Evolutionary conservation across 2,329 filamentous ascomycete species (phyloP).

Genomic region (Neophaeococcomyces aloes): DNA sequence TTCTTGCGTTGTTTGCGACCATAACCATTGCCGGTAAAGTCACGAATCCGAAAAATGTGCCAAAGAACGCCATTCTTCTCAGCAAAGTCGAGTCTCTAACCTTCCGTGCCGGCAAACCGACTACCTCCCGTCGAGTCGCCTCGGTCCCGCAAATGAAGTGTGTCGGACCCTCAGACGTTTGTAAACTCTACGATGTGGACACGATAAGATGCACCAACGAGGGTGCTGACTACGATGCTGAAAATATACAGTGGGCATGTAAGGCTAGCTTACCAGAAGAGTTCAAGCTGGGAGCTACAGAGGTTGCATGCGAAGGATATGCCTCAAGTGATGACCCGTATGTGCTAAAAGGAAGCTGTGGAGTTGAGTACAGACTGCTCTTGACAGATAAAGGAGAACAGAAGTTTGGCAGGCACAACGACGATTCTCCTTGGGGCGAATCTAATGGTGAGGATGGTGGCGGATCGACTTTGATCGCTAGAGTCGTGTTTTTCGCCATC

Average conservation of each 20-base stretch:
- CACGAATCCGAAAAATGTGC: constrained; percentile 25
- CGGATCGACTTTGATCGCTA: constrained; percentile 16
- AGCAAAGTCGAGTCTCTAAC: constrained; percentile 67
- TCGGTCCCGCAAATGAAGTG: constrained; percentile 74
- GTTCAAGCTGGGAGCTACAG: constrained; percentile 70
- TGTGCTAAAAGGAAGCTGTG: constrained; percentile 85
- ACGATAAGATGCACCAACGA: constrained; percentile 83
- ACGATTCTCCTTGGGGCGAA: constrained; percentile 24
- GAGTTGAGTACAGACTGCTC: constrained; percentile 73
- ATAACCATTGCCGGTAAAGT: constrained; percentile 18
- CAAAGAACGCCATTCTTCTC: constrained; percentile 46
- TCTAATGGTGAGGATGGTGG: constrained; percentile 2
- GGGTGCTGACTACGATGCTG: constrained; percentile 63
- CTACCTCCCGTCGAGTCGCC: constrained; percentile 63
- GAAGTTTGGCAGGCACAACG: constrained; percentile 48
- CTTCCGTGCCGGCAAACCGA: constrained; percentile 56
- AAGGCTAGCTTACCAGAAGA: constrained; percentile 52
- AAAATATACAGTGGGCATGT: constrained; percentile 90
- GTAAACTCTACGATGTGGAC: constrained; percentile 62
- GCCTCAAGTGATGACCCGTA: constrained; percentile 63
- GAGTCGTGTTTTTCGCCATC: constrained; percentile 26
- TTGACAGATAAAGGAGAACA: constrained; percentile 67
- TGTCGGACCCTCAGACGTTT: constrained; percentile 54
- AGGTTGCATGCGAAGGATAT: constrained; percentile 91
- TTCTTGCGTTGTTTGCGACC: constrained; percentile 8